Evolutionary conservation across 202 grass and related monocot species (phyloP).

Genomic region (Digitaria exilis): DNA sequence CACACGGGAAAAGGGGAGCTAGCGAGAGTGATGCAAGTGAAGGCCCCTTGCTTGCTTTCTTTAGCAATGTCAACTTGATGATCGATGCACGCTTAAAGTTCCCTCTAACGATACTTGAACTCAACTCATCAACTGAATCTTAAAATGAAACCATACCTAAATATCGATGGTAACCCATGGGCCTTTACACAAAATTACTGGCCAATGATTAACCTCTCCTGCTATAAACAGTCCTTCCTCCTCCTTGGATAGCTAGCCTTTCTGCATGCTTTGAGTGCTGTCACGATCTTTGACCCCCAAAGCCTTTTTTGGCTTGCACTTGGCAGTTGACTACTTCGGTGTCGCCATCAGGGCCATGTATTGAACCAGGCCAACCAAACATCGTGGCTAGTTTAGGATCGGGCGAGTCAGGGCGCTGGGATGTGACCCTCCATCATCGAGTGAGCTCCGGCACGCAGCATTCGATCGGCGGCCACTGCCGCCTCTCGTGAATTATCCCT

Average conservation of each 20-base stretch:
- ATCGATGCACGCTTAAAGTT: conserved; percentile 26
- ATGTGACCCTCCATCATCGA: neutral
- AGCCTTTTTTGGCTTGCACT: too few relatives aligned
- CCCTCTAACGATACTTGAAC: neutral
- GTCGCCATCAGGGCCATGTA: neutral
- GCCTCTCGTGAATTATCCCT: neutral
- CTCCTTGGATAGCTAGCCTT: too few relatives aligned
- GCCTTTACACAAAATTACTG: neutral
- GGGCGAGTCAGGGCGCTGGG: neutral
- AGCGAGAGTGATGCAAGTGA: neutral
- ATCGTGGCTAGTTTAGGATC: conserved; percentile 6
- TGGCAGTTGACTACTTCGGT: too few relatives aligned
- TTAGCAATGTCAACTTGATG: conserved; percentile 43
- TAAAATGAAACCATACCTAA: too few relatives aligned
- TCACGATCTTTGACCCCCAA: too few relatives aligned
- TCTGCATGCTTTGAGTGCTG: too few relatives aligned
- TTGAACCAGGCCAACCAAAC: conserved; percentile 17
- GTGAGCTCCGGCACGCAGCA: neutral
- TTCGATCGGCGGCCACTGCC: neutral
- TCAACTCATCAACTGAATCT: too few relatives aligned
- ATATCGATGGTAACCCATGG: neutral
- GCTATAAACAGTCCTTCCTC: neutral
- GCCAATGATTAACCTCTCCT: neutral
- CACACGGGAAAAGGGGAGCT: conserved; percentile 38
- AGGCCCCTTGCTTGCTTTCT: neutral